Evolutionary conservation across 225 moss, liverwort and hornwort species (phyloP).

Genomic region (Antitrichia curtipendula): DNA sequence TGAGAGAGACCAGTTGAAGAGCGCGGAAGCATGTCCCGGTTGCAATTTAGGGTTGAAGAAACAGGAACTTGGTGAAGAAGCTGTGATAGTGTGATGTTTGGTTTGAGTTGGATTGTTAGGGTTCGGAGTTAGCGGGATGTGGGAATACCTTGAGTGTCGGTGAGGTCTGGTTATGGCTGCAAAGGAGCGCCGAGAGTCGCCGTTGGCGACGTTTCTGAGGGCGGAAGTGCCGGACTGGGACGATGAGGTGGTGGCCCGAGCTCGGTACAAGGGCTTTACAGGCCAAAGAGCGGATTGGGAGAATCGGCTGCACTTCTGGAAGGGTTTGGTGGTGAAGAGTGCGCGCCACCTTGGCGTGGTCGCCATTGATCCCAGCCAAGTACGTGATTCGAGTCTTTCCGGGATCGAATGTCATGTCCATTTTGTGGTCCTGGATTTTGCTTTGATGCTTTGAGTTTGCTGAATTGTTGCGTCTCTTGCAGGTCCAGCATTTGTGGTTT

Average conservation of each 20-base stretch:
- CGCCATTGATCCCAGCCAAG: conserved; percentile 51
- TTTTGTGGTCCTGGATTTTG: neutral
- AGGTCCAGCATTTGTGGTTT: conserved; percentile 93
- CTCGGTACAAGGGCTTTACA: conserved; percentile 77
- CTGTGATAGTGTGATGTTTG: neutral
- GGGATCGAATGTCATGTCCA: neutral
- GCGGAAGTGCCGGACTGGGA: conserved; percentile 71
- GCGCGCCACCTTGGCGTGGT: conserved; percentile 58
- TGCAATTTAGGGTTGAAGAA: neutral
- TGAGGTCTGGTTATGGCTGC: conserved; percentile 8
- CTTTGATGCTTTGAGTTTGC: neutral
- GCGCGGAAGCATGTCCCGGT: neutral
- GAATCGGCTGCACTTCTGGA: conserved; percentile 70
- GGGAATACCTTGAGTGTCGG: neutral
- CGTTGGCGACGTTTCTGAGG: conserved; percentile 40
- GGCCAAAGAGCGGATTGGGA: conserved; percentile 90
- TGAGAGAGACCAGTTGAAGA: neutral
- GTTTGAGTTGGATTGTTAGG: neutral
- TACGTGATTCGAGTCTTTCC: neutral
- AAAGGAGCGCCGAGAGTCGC: conserved; percentile 14
- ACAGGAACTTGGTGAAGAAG: neutral
- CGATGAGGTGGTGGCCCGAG: conserved; percentile 64
- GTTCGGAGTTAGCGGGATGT: neutral
- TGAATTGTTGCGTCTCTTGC: neutral
- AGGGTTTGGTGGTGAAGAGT: conserved; percentile 43